Percentiles rank a stretch among this genome's conserved stretches.
These are phyloP conservation scores for Filobasidium floriforme DNA, from an alignment of 768 basidiomycete species.

Conservation along the genomic window DNA sequence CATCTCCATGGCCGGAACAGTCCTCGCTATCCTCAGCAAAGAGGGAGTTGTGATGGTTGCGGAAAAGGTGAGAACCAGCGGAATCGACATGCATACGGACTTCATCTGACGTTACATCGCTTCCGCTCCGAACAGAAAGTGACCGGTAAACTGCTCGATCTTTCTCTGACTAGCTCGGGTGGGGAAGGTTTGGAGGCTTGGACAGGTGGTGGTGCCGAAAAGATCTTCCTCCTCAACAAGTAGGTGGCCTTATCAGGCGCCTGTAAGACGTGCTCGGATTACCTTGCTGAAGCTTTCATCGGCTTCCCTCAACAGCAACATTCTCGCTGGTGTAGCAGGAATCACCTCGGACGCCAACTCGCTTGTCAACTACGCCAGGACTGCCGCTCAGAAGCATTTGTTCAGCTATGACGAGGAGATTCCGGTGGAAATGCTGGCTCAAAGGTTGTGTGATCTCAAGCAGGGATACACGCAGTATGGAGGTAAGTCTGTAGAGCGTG, in stretches of 20 bases:
- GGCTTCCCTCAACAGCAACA: constrained; percentile 58
- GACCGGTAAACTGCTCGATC: constrained; percentile 91
- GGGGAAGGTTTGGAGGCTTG: constrained; percentile 50
- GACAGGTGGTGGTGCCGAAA: constrained; percentile 77
- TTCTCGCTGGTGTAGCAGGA: constrained; percentile 89
- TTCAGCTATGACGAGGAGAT: constrained; percentile 93
- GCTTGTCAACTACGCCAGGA: constrained; percentile 85
- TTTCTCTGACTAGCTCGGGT: constrained; percentile 73
- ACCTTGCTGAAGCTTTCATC: constrained; percentile 47
- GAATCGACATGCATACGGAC: not conserved
- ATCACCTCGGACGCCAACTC: constrained; percentile 97
- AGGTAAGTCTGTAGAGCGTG: constrained; percentile 51
- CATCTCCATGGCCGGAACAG: constrained; percentile 82
- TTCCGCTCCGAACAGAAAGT: constrained; percentile 63
- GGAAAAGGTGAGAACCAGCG: constrained; percentile 31
- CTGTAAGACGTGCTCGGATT: not conserved
- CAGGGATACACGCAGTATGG: constrained; percentile 97
- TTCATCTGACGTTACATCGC: not conserved
- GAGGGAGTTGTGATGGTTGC: constrained; percentile 46
- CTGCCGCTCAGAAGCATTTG: constrained; percentile 81
- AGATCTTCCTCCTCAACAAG: constrained; percentile 88
- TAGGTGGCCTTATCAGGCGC: constrained; percentile 29
- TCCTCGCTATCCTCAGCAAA: constrained; percentile 42
- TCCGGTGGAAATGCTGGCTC: constrained; percentile 89
- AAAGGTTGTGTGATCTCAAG: constrained; percentile 91